Base-by-base conservation (phyloP, 352 stramenopile genomes). In the Pythium periplocum region DNA sequence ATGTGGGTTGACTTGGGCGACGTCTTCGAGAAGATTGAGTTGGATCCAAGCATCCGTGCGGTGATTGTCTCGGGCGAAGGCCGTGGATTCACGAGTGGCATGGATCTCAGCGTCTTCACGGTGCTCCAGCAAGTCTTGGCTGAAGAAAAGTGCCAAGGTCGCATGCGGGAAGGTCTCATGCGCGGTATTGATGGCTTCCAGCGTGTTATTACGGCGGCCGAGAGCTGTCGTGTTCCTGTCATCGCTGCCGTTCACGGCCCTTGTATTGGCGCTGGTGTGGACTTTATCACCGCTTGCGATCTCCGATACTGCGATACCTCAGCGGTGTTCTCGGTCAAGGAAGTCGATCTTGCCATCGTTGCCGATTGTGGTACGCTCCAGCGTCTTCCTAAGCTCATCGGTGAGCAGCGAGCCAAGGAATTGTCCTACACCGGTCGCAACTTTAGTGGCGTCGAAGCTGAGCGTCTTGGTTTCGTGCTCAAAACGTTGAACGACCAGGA, bases 311-410 rank as follows among this genome's bases (percentile, higher is more conserved):
- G 74, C 44, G 84, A 94, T 48, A 66, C 81, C 17, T 84, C 75
- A 35, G 81, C 86, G 38, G 51, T 86, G 40, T 95, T 96, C 57
- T 88, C 75, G 1, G 76, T 96, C 10, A 95, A 94, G 47, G 86
- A 96, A 49, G 78, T 94, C 46, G 86, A 96, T 50, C 66, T 96
- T 38, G 86, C 82, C 5, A 96, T 96, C 59, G 77, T 96, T 47
- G 86, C 86, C n/a, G 86, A 96, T 69, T 68, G 95, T 6, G 86
- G 86, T 6, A 95, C 86, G 35, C 67, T 96, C 48, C 86, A 96
- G 59, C 80, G 86, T 10, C 65, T 96, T 11, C 86, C 86, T 0
- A 87, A 88, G 55, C 76, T 95, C 48, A 57, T 96, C 35, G 86
- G 86, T 39, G 81, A 95, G 61, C 82, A 87, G 56, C 75, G 76